phyloP scores from a whole-genome alignment of 164 flowering plant genomes.

The Vitis labrusca region DNA sequence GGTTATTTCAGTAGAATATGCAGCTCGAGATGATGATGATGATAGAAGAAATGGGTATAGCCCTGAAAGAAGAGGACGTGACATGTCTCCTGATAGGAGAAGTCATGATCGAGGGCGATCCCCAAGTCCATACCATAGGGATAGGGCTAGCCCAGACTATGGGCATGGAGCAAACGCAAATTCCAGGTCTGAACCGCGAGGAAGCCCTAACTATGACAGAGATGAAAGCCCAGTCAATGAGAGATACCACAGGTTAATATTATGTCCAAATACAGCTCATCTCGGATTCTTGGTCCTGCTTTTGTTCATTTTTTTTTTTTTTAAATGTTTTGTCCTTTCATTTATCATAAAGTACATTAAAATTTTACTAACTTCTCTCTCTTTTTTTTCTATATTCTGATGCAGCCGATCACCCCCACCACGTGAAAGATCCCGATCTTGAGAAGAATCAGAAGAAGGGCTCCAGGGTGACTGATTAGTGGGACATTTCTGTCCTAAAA shows the following conservation, averaged over 20 bases:
- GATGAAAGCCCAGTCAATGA: conserved; percentile 15
- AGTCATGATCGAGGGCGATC: conserved; percentile 1
- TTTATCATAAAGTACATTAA: no score
- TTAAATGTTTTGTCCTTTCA: not conserved
- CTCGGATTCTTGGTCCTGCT: no score
- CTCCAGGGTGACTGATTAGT: no score
- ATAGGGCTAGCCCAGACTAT: conserved; percentile 7
- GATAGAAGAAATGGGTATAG: conserved; percentile 66
- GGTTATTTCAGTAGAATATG: conserved; percentile 92
- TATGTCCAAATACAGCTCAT: no score
- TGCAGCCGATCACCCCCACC: conserved; percentile 23
- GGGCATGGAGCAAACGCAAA: not conserved
- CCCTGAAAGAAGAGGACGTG: conserved; percentile 54
- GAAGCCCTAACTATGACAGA: conserved; percentile 25
- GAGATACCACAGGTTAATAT: conserved; percentile 8
- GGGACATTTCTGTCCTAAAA: no score
- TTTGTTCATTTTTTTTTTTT: not conserved
- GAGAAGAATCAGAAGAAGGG: not conserved
- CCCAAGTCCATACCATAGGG: conserved; percentile 6
- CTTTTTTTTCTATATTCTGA: not conserved
- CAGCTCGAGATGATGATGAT: conserved; percentile 80
- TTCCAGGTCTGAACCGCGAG: conserved; percentile 6
- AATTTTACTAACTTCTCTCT: no score
- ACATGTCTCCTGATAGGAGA: conserved; percentile 39
- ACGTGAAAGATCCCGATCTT: conserved; percentile 23